A percentile compares a stretch with the other conserved stretches of the same genome.
Evolutionary conservation across 164 flowering plant species (phyloP).

Genomic region (Protea cynaroides): DNA sequence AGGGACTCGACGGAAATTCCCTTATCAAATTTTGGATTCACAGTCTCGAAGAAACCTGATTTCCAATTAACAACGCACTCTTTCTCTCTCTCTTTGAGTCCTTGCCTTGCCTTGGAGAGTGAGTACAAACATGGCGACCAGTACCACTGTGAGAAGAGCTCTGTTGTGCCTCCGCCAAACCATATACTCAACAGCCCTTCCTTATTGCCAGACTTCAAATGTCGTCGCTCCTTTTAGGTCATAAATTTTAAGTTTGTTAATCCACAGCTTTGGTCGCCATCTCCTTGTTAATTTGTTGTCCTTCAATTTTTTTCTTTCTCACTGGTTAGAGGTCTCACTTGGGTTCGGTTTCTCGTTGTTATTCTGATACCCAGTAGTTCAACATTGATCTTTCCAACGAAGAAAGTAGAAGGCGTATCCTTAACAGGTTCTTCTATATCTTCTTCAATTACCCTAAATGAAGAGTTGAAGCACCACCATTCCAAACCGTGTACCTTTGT

Average conservation of each 20-base stretch:
- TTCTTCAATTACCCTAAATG: background rate
- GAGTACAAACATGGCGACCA: conserved; percentile 13
- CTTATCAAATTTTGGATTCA: too few species aligned
- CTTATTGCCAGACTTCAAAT: background rate
- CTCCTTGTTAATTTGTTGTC: background rate
- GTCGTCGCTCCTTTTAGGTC: background rate
- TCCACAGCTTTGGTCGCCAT: background rate
- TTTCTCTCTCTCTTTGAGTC: too few species aligned
- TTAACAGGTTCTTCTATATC: conserved; percentile 47
- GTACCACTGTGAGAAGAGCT: conserved; percentile 15
- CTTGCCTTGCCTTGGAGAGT: too few species aligned
- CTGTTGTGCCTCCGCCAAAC: conserved; percentile 12
- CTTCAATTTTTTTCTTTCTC: background rate
- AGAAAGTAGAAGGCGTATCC: conserved; percentile 60
- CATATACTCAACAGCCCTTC: background rate
- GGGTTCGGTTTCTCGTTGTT: conserved; percentile 21
- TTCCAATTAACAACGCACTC: too few species aligned
- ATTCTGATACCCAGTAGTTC: conserved; percentile 13
- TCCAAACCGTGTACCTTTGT: too few species aligned
- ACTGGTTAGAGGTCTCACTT: conserved; percentile 11
- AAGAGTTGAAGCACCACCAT: conserved; percentile 69
- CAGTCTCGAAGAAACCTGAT: too few species aligned
- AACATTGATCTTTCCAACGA: conserved; percentile 62
- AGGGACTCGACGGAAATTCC: conserved; percentile 49
- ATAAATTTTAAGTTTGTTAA: background rate